Evolutionary conservation across 331 rosid genomes (phyloP).

Genomic region (Acacia concinna): DNA sequence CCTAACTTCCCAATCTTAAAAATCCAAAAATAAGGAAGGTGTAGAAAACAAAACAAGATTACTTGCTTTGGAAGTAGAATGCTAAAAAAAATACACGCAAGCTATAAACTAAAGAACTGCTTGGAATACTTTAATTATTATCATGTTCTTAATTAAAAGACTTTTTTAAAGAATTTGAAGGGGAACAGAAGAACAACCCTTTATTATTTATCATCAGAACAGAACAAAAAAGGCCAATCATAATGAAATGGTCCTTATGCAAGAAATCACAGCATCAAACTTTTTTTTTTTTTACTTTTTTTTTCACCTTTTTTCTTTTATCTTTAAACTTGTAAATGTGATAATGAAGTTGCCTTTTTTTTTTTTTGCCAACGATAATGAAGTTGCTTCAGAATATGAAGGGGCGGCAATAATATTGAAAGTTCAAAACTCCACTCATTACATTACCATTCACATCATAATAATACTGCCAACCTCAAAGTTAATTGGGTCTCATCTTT

Average conservation of each 20-base stretch:
- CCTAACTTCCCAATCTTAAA: too few species aligned
- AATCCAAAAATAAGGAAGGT: too few species aligned
- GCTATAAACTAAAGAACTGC: not conserved
- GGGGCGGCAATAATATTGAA: not conserved
- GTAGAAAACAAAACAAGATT: too few species aligned
- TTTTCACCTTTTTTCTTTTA: not conserved
- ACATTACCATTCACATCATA: not conserved
- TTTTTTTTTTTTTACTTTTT: not conserved
- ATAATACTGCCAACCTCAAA: not conserved
- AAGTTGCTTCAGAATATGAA: not conserved
- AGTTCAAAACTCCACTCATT: not conserved
- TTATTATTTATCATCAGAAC: not conserved
- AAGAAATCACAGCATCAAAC: not conserved
- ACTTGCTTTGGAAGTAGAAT: too few species aligned
- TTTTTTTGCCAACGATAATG: too few species aligned
- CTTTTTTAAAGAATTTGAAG: not conserved
- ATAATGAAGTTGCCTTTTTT: too few species aligned
- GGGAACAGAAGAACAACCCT: not conserved
- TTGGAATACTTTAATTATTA: not conserved
- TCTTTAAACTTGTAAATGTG: not conserved
- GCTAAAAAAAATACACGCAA: not conserved
- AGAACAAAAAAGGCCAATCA: not conserved
- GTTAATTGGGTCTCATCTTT: not conserved
- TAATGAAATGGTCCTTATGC: not conserved
- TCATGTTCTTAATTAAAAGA: not conserved